Conservation (phyloP, 495 filamentous ascomycete species). For the Aspergillus bertholletiae region DNA sequence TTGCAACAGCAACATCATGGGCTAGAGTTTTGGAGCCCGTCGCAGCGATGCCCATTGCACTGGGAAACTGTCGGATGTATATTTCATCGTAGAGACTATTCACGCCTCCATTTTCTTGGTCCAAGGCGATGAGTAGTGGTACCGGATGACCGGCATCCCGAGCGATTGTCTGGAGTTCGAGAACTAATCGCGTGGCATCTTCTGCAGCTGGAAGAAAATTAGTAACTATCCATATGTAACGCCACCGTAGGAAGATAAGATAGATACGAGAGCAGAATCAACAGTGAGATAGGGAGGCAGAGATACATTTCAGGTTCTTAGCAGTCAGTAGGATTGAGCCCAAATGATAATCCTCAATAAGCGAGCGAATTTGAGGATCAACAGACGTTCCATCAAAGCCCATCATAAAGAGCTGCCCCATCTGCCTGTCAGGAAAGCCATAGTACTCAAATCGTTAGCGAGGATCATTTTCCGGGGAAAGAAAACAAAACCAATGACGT, state of each 20-base stretch:
- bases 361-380: constrained; percentile 75
- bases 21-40: constrained; percentile 75
- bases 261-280: neutral
- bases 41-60: constrained; percentile 85
- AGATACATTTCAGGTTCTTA: constrained; percentile 85
- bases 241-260: neutral
- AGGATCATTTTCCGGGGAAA: too few relatives aligned
- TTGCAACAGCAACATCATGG: constrained; percentile 80
- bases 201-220: constrained; percentile 61
- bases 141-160: constrained; percentile 82
- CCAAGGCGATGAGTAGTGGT: constrained; percentile 77
- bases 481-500: too few relatives aligned
- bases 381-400: constrained; percentile 89
- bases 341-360: constrained; percentile 82
- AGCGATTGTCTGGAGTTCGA: constrained; percentile 84
- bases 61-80: constrained; percentile 87
- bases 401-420: constrained; percentile 94
- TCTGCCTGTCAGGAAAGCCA: constrained; percentile 42
- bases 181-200: constrained; percentile 73
- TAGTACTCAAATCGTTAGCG: constrained; percentile 38
- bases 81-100: constrained; percentile 91
- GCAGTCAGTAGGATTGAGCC: constrained; percentile 82
- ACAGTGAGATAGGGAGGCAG: constrained; percentile 9
- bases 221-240: constrained; percentile 8
- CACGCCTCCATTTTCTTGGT: constrained; percentile 93